Base-by-base conservation (phyloP, 768 basidiomycete genomes). In the Baorangia bicolor region DNA sequence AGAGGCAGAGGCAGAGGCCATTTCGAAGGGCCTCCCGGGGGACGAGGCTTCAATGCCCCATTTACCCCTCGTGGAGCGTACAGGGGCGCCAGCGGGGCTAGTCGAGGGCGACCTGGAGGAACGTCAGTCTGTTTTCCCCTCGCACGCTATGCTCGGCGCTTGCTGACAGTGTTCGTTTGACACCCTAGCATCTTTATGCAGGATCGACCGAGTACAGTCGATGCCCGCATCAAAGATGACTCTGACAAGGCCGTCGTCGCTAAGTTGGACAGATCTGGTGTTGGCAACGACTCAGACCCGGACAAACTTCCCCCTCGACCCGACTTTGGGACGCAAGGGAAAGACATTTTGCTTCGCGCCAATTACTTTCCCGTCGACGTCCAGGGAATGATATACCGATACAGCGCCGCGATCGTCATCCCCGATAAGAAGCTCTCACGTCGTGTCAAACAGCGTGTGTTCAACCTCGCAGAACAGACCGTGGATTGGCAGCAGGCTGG, bases 361-460 rank as follows among this genome's bases (percentile, higher is more conserved):
- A 82, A 83, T 37, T 78, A 77, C 64, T 82, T 82, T 58, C 74
- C 81, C 0, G 64, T 83, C 20, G 59, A 64, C 4, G 60, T 78
- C 23, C 70, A 72, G 52, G 74, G 73, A 2, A 65, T 67, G 4
- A 60, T 82, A 0, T 70, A 68, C 46, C 76, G 78, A 49, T 83
- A 82, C 53, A 70, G 68, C 44, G 69, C 73, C 8, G 55, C 25
- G 25, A 67, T 66, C 8, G 9, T 25, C 10, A 75, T 80, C 21
- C 20, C 43, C 1, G 52, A 57, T 5, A 64, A 46, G 6, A 64
- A 61, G 28, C 40, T 67, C 27, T 56, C 69, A 39, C 73, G 69
- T 41, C 69, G 75, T 6, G 65, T 80, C 54, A 77, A 73, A 58
- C 66, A 64, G 25, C 70, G 78, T 6, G 74, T 83, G 27, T 79